Percentiles rank a stretch among this genome's conserved stretches.
Conservation (phyloP, 2,329 filamentous ascomycete species). For the Ascochyta clinopodiicola region DNA sequence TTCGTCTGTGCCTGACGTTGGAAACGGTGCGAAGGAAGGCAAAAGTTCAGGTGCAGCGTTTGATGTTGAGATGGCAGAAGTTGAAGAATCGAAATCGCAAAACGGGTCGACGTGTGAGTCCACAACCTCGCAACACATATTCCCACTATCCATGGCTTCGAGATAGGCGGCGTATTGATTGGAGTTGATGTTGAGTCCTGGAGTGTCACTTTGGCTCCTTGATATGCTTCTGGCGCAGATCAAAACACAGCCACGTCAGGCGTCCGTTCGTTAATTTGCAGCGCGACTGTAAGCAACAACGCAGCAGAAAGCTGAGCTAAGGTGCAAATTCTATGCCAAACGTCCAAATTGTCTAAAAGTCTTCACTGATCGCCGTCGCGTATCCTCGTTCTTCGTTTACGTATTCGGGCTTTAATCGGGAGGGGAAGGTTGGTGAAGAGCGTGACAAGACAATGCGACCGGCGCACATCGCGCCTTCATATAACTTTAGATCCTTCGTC, state of each 20-base stretch:
- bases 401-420: background rate
- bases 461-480: background rate
- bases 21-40: background rate
- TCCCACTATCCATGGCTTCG: slow-evolving; percentile 6
- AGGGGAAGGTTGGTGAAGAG: background rate
- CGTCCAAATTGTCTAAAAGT: too few species aligned
- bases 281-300: background rate
- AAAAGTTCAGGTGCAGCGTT: slow-evolving; percentile 1
- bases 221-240: background rate
- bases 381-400: slow-evolving; percentile 7
- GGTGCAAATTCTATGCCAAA: background rate
- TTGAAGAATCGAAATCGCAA: slow-evolving; percentile 4
- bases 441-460: too few species aligned
- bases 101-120: slow-evolving; percentile 7
- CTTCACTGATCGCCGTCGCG: background rate
- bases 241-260: slow-evolving; percentile 17
- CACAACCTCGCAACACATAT: slow-evolving; percentile 7
- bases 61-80: slow-evolving; percentile 9
- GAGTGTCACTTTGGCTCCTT: background rate
- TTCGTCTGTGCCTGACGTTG: slow-evolving; percentile 18
- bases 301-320: background rate
- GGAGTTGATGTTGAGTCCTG: background rate
- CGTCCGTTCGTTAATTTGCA: slow-evolving; percentile 7
- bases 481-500: background rate
- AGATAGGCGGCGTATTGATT: background rate